A percentile compares a stretch with the other conserved stretches of the same genome.
Conservation (phyloP, 2,329 filamentous ascomycete genomes). For the Fusarium protoensiforme region DNA sequence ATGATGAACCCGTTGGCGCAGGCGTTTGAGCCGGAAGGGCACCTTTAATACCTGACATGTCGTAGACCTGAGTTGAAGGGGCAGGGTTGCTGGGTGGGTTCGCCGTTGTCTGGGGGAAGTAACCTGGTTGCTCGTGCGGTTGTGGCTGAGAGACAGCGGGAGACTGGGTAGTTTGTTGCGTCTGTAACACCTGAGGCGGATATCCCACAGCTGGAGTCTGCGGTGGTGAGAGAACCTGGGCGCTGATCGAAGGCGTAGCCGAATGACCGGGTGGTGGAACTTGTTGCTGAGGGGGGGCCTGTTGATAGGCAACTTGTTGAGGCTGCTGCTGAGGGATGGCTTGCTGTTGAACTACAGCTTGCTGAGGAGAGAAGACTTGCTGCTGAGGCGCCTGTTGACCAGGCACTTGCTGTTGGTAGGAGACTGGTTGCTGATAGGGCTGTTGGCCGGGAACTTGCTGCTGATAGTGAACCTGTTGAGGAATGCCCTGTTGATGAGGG, state of each 20-base stretch:
- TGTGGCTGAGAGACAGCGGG: not conserved
- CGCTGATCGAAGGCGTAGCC: not conserved
- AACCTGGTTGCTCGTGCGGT: not conserved
- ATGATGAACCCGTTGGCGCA: not conserved
- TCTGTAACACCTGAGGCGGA: not conserved
- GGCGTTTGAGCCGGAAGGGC: conserved; percentile 20
- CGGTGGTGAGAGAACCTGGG: not conserved
- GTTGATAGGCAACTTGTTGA: not conserved
- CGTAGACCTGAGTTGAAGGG: not conserved
- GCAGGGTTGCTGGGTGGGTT: not conserved
- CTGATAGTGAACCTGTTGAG: not conserved
- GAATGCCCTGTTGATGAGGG: not conserved
- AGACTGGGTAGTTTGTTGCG: not conserved
- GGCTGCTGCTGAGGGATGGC: not conserved
- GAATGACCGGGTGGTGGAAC: not conserved
- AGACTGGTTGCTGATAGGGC: not conserved
- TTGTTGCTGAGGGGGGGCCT: not conserved
- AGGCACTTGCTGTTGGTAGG: not conserved
- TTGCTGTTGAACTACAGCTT: not conserved
- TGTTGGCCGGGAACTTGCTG: not conserved
- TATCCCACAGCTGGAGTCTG: conserved; percentile 2
- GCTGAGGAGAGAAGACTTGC: not conserved
- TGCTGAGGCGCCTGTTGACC: not conserved
- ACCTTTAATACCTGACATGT: conserved; percentile 21
- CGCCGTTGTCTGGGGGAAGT: not conserved